Percentiles rank a stretch among this genome's conserved stretches.
phyloP scores from a whole-genome alignment of 164 flowering plant genomes.

The Buxus sempervirens region DNA sequence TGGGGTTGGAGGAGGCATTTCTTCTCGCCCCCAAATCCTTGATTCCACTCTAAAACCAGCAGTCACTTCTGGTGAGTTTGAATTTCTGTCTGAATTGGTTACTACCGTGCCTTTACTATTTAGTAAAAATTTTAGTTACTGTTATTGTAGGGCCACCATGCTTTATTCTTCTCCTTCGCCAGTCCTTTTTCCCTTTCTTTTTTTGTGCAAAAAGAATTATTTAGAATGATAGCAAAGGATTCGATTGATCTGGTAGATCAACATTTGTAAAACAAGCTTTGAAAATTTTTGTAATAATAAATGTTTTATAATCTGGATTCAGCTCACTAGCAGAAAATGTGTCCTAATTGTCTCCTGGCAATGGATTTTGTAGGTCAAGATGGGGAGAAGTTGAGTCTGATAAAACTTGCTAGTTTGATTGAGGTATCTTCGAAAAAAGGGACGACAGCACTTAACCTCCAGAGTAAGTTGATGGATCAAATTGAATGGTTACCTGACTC shows the following conservation, averaged over 20 bases:
- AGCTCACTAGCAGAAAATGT: too few species aligned
- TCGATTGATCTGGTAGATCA: neutral
- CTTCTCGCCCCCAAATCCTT: constrained; percentile 27
- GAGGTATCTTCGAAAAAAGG: constrained; percentile 77
- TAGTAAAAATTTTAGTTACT: neutral
- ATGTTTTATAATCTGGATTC: too few species aligned
- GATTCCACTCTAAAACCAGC: constrained; percentile 39
- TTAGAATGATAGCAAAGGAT: neutral
- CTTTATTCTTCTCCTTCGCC: neutral
- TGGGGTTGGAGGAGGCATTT: constrained; percentile 21
- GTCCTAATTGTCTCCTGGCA: too few species aligned
- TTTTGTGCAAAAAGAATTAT: neutral
- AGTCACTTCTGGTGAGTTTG: constrained; percentile 32
- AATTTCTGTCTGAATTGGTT: neutral
- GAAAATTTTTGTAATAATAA: too few species aligned
- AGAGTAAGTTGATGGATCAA: constrained; percentile 60
- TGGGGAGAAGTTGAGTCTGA: constrained; percentile 66
- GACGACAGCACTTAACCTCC: constrained; percentile 51
- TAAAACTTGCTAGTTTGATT: constrained; percentile 76
- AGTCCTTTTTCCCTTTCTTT: neutral
- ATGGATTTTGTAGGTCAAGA: constrained; percentile 54
- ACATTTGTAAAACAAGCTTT: too few species aligned
- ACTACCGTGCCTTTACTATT: too few species aligned
- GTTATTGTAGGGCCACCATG: neutral
- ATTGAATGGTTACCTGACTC: constrained; percentile 86